Evolutionary conservation across 2,329 filamentous ascomycete species (phyloP).

Genomic region (Trichophyton verrucosum): DNA sequence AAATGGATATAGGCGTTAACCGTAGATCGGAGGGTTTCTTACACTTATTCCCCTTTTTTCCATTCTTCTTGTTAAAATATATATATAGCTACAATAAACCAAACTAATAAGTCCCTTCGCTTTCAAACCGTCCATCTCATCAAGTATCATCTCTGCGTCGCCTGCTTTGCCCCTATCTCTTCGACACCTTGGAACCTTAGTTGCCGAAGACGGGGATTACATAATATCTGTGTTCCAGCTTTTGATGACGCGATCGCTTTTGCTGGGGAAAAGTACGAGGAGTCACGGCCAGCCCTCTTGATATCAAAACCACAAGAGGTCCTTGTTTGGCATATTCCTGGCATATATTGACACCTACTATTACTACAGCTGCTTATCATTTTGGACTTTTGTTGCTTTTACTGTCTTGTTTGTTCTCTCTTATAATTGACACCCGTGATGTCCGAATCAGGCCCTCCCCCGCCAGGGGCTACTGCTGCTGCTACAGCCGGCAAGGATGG

Average conservation of each 20-base stretch:
- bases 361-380: not conserved
- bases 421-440: slow-evolving; percentile 8
- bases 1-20: slow-evolving; percentile 1
- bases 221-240: not conserved
- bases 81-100: not conserved
- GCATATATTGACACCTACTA: not conserved
- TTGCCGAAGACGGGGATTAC: not conserved
- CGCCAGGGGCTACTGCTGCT: slow-evolving; percentile 1
- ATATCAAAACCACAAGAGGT: not conserved
- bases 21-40: not conserved
- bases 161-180: not conserved
- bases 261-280: not conserved
- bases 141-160: not conserved
- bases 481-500: not conserved
- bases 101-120: not conserved
- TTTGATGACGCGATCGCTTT: not conserved
- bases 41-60: not conserved
- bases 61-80: not conserved
- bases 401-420: not conserved
- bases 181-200: too few relatives aligned
- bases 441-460: slow-evolving; percentile 7
- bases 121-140: not conserved
- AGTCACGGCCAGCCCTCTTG: not conserved
- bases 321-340: not conserved
- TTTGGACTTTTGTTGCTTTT: not conserved